Conservation (phyloP, 1,139 yeast species). For the Suhomyces taliae region DNA sequence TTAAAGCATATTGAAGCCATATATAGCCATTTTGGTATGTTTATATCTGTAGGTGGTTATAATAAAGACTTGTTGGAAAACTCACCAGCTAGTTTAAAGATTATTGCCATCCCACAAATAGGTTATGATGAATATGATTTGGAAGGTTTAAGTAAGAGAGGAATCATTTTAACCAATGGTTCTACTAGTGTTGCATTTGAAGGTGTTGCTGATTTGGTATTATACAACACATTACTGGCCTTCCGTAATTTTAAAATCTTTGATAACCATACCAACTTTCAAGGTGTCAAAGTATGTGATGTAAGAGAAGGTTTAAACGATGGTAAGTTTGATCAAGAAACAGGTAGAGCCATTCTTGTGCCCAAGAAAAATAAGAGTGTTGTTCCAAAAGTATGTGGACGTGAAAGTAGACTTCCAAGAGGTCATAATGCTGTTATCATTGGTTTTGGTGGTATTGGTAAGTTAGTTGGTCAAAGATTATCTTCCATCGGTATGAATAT, state of each 20-base stretch:
- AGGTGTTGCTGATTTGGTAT: constrained; percentile 26
- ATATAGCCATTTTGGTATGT: constrained; percentile 25
- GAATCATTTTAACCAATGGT: constrained; percentile 22
- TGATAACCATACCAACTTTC: constrained; percentile 10
- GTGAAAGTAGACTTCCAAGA: constrained; percentile 18
- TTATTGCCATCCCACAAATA: constrained; percentile 23
- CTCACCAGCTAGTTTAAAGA: constrained; percentile 20
- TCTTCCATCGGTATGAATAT: constrained; percentile 25
- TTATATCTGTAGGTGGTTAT: constrained; percentile 21
- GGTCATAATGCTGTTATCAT: constrained; percentile 26
- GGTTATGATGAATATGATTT: constrained; percentile 23
- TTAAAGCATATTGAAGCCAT: constrained; percentile 22
- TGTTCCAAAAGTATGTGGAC: constrained; percentile 14
- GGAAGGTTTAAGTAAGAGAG: constrained; percentile 18
- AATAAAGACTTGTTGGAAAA: constrained; percentile 16
- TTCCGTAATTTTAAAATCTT: constrained; percentile 23
- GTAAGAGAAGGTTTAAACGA: constrained; percentile 16
- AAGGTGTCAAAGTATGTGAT: constrained; percentile 12
- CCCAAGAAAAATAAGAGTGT: constrained; percentile 7
- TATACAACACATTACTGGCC: constrained; percentile 22
- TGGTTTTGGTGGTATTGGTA: constrained; percentile 28
- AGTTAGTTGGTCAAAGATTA: constrained; percentile 21
- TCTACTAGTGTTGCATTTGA: constrained; percentile 24
- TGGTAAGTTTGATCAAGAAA: constrained; percentile 16
- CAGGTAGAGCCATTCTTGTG: constrained; percentile 10